phyloP scores from a whole-genome alignment of 768 basidiomycete species.

The Trametes cingulata region DNA sequence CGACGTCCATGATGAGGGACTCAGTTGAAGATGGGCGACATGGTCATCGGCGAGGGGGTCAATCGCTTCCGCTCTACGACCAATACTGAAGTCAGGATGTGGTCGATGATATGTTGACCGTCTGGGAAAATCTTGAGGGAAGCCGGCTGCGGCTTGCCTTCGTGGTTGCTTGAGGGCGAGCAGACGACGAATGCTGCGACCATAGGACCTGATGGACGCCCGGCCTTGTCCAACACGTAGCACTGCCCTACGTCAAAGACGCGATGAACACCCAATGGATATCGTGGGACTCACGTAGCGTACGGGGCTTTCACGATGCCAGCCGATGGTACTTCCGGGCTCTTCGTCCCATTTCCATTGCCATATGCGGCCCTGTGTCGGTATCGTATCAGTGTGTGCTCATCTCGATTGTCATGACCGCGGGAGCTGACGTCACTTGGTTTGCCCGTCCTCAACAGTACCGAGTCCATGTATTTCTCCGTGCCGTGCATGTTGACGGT shows the following conservation, averaged over 20 bases:
- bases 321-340: slow-evolving; percentile 14
- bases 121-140: slow-evolving; percentile 30
- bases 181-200: slow-evolving; percentile 24
- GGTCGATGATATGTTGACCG: slow-evolving; percentile 34
- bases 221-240: slow-evolving; percentile 13
- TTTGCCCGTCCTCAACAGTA: slow-evolving; percentile 21
- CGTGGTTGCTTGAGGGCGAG: slow-evolving; percentile 3
- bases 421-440: slow-evolving; percentile 18
- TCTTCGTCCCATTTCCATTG: slow-evolving; percentile 26
- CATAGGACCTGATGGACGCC: slow-evolving; percentile 8
- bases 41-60: slow-evolving; percentile 19
- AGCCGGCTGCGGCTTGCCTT: slow-evolving; percentile 18
- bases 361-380: slow-evolving; percentile 24
- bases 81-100: slow-evolving; percentile 36
- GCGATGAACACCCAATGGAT: not conserved
- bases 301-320: slow-evolving; percentile 26
- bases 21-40: slow-evolving; percentile 19
- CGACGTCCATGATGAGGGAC: not conserved
- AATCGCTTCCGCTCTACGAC: slow-evolving; percentile 38
- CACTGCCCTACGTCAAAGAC: slow-evolving; percentile 11
- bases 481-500: slow-evolving; percentile 22
- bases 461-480: slow-evolving; percentile 22
- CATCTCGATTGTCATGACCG: not conserved
- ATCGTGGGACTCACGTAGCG: slow-evolving; percentile 21
- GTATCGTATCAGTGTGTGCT: not conserved